These are phyloP conservation scores for Starmerella asiatica DNA, from an alignment of 805 yeast genomes.

Conservation along the genomic window DNA sequence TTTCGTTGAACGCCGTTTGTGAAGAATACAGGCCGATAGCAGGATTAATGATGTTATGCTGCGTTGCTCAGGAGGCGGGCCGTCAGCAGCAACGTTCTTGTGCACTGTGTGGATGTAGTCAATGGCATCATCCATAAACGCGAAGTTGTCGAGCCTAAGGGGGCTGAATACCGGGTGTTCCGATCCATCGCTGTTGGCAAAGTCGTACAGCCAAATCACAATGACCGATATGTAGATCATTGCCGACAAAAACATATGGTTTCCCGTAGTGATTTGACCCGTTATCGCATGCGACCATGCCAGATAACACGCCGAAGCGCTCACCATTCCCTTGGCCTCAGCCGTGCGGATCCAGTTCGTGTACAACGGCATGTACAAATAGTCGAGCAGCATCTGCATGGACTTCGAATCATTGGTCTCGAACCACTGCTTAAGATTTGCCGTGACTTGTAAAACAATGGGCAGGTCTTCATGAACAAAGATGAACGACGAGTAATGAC, in stretches of 20 bases:
- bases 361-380: constrained; percentile 22
- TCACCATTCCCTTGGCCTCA: constrained; percentile 23
- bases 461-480: constrained; percentile 25
- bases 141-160: constrained; percentile 14
- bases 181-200: constrained; percentile 6
- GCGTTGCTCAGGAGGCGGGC: constrained; percentile 6
- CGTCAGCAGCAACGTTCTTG: constrained; percentile 1
- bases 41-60: constrained; percentile 14
- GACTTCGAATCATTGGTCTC: constrained; percentile 6
- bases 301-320: constrained; percentile 21
- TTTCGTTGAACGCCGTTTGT: constrained; percentile 14
- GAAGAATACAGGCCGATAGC: constrained; percentile 19
- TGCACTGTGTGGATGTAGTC: constrained; percentile 17
- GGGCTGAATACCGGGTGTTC: neutral
- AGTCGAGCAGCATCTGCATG: constrained; percentile 17
- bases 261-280: constrained; percentile 15
- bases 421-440: constrained; percentile 20
- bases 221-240: constrained; percentile 23
- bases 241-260: constrained; percentile 21
- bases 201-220: constrained; percentile 24
- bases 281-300: constrained; percentile 21
- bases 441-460: constrained; percentile 22
- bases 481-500: constrained; percentile 23
- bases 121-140: constrained; percentile 21
- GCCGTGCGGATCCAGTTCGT: constrained; percentile 22